Evolutionary conservation across 169 alveolate genomes (phyloP).

Genomic region (Plasmodium cynomolgi): DNA sequence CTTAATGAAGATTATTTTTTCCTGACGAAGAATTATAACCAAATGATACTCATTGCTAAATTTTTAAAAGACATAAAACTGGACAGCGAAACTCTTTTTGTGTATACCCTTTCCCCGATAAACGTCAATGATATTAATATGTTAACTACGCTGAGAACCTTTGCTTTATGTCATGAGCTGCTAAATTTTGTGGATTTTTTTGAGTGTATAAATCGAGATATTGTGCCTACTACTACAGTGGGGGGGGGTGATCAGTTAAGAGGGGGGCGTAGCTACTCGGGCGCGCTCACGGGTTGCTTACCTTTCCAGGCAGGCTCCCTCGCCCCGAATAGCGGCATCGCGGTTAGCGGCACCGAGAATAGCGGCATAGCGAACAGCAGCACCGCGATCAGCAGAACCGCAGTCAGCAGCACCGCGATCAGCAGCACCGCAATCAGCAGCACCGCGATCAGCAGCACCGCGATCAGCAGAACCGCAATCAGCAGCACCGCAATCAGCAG

Average conservation of each 20-base stretch:
- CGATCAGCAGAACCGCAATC: not conserved
- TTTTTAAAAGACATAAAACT: conserved; percentile 10
- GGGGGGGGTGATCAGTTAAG: not conserved
- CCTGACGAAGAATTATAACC: conserved; percentile 58
- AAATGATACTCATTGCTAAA: conserved; percentile 48
- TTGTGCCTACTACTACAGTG: not conserved
- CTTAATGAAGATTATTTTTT: conserved; percentile 52
- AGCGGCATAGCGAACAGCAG: not conserved
- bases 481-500: not conserved
- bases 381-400: too few species aligned
- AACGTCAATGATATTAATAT: conserved; percentile 36
- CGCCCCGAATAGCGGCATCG: not conserved
- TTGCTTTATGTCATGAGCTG: conserved; percentile 48
- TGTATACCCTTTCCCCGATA: conserved; percentile 35
- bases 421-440: not conserved
- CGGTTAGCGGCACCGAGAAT: not conserved
- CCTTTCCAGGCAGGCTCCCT: not conserved
- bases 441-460: not conserved
- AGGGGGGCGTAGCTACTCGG: not conserved
- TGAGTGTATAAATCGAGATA: conserved; percentile 26
- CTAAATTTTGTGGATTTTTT: conserved; percentile 60
- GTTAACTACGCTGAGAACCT: conserved; percentile 22
- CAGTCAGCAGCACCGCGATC: not conserved
- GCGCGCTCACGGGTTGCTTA: not conserved
- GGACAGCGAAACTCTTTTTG: conserved; percentile 9